Evolutionary conservation across 2,329 filamentous ascomycete genomes (phyloP), one percentile per base, ranked within the genome.

Genomic region (Aspergillus intermedius): DNA sequence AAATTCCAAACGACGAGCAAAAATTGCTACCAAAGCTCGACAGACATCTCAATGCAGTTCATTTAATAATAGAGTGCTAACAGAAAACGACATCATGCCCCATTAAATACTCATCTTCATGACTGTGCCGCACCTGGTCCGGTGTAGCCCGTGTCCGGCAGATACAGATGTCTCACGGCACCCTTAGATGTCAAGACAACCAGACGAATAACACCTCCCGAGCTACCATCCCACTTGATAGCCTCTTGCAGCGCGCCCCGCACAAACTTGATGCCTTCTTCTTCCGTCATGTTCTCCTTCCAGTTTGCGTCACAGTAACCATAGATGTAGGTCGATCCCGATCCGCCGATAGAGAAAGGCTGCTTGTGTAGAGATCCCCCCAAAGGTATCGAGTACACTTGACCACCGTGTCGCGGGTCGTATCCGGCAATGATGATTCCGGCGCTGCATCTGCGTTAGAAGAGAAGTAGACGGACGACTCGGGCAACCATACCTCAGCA

Each of bases 161-260:
- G 79, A 72, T 97, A 98, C 67, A 98, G 74, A 77, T 97, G 93
- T 74, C 93, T 83, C 73, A 93, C 84, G 5, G 91, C 91, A 32
- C 93, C 93, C 66, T 87, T 83, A 62, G 83, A 84, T 54, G 91
- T 98, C 72, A 98, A 75, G 51, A 98, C 93, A 54, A 97, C 91
- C 88, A 98, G 89, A 60, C 93, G 84, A 64, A 98, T 98, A 52
- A 98, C 93, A 75, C 93, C 93, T 58, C 93, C 93, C 3, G 93
- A 97, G 77, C 91, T 96, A 56, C 93, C 93, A 68, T 98, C 93
- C 93, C 93, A 98, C 75, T 95, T 95, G 80, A 98, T 97, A 13
- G 93, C 93, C 78, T 98, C 91, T 64, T 82, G 77, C 66, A 98
- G 76, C 28, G 93, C 85, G 43, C 84, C 86, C 76, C 95, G 96